phyloP scores from a whole-genome alignment of 768 basidiomycete species.

The Sporobolomyces roseus region DNA sequence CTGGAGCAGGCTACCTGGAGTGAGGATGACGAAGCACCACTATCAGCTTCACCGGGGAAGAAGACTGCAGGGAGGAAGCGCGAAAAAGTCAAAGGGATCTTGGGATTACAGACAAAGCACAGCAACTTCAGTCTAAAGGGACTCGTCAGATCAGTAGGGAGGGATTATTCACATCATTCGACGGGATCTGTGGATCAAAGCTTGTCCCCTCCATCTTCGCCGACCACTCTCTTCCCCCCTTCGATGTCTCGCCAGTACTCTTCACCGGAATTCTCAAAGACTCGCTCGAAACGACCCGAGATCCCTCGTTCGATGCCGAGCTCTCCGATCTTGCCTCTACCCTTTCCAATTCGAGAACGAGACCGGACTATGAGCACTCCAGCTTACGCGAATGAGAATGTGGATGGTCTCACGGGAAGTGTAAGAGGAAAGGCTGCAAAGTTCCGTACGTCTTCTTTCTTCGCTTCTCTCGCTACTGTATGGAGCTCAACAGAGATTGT shows the following conservation, averaged over 20 bases:
- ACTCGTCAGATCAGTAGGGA: not conserved
- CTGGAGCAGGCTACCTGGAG: not conserved
- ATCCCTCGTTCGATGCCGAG: not conserved
- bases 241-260: not conserved
- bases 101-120: conserved; percentile 10
- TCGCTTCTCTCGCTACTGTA: too few species aligned
- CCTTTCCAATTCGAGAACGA: not conserved
- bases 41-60: not conserved
- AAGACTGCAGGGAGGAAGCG: not conserved
- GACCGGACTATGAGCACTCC: not conserved
- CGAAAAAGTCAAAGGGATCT: not conserved
- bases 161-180: too few species aligned
- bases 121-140: conserved; percentile 19
- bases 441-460: not conserved
- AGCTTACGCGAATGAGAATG: too few species aligned
- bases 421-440: conserved; percentile 27
- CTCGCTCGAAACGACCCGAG: not conserved
- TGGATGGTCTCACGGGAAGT: too few species aligned
- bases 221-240: not conserved
- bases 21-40: not conserved
- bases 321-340: not conserved
- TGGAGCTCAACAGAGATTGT: not conserved
- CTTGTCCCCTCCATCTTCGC: not conserved
- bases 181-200: not conserved
- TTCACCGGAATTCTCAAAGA: not conserved